phyloP scores from a whole-genome alignment of 2,329 filamentous ascomycete genomes.

The Hypocrella siamensis region DNA sequence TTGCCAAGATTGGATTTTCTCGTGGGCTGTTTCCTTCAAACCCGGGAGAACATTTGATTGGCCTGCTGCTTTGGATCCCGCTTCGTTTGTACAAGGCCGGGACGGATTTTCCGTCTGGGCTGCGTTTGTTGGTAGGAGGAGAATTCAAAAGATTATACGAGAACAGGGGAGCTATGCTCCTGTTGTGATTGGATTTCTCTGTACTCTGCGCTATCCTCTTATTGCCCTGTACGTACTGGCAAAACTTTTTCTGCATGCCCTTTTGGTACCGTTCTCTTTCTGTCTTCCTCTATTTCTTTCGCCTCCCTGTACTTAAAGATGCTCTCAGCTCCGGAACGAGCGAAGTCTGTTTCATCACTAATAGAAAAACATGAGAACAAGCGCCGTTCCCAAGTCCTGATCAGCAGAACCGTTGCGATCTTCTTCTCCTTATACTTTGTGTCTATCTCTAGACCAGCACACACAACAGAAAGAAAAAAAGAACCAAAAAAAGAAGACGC shows the following conservation, averaged over 20 bases:
- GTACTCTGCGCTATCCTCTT: conserved; percentile 2
- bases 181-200: conserved; percentile 3
- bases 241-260: conserved; percentile 24
- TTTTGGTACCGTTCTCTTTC: conserved; percentile 16
- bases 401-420: no score
- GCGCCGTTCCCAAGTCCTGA: not conserved
- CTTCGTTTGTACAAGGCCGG: conserved; percentile 4
- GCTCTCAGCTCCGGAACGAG: not conserved
- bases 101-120: conserved; percentile 2
- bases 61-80: conserved; percentile 1
- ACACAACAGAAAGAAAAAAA: no score
- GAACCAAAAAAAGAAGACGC: no score
- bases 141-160: conserved; percentile 4
- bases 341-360: not conserved
- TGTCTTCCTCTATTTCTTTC: conserved; percentile 8
- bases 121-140: conserved; percentile 4
- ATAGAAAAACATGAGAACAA: conserved; percentile 2
- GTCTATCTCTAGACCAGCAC: no score
- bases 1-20: conserved; percentile 2
- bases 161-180: conserved; percentile 2
- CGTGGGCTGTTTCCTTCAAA: conserved; percentile 1
- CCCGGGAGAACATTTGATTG: conserved; percentile 1
- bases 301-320: not conserved
- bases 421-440: not conserved
- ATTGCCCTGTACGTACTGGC: conserved; percentile 36